A percentile compares a stretch with the other conserved stretches of the same genome.
These are phyloP conservation scores for Penicillium cataractarum DNA, from an alignment of 495 filamentous ascomycete genomes.

Conservation along the genomic window DNA sequence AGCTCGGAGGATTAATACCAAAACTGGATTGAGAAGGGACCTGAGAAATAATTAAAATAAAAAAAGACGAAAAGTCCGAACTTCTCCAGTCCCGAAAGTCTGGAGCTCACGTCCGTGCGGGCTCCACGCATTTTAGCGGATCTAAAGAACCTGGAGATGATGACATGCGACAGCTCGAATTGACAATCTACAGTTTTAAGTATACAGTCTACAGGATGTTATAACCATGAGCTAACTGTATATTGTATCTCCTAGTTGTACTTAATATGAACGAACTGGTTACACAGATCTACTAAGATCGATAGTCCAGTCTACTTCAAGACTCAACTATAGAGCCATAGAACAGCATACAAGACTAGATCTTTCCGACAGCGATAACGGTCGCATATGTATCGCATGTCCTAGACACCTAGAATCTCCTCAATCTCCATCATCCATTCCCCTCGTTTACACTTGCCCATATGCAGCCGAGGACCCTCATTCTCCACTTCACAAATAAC, in stretches of 20 bases:
- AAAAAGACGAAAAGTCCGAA: background rate
- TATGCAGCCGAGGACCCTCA: conserved; percentile 5
- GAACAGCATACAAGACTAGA: background rate
- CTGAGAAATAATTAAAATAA: background rate
- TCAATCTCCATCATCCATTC: background rate
- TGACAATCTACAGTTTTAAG: background rate
- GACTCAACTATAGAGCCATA: background rate
- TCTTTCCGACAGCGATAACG: background rate
- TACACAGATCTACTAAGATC: conserved; percentile 1
- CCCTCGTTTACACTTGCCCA: background rate
- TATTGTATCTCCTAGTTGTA: too few species aligned
- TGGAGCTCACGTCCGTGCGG: background rate
- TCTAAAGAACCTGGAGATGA: background rate
- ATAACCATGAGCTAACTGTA: background rate
- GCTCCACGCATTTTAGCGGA: background rate
- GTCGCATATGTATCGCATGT: background rate
- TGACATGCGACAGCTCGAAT: background rate
- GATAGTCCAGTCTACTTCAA: background rate
- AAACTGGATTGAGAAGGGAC: background rate
- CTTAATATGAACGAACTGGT: background rate
- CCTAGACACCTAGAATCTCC: background rate
- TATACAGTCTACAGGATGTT: background rate
- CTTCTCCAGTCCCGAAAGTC: background rate
- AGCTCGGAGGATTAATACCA: background rate
- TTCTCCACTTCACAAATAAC: background rate